Percentiles rank a stretch among this genome's conserved stretches.
These are phyloP conservation scores for Paramecium sexaurelia DNA, from an alignment of 73 alveolate species.

Conservation along the genomic window DNA sequence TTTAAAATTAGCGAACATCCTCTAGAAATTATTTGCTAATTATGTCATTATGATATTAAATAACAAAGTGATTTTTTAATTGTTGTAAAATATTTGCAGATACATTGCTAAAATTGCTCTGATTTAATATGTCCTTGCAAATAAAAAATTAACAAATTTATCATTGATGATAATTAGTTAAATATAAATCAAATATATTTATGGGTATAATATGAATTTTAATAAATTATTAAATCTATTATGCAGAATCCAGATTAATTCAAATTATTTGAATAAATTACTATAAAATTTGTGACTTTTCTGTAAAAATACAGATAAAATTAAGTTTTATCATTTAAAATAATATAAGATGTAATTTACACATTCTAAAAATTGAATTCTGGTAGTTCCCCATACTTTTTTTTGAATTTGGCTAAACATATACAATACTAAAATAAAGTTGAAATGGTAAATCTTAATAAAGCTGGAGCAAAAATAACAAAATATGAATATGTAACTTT, in stretches of 20 bases:
- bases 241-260: neutral
- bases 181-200: neutral
- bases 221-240: neutral
- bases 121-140: neutral
- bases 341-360: neutral
- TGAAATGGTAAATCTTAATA: neutral
- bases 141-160: neutral
- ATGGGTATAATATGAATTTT: constrained; percentile 4
- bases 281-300: neutral
- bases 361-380: neutral
- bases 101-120: neutral
- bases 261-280: neutral
- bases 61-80: neutral
- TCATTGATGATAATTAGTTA: neutral
- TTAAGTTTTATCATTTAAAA: neutral
- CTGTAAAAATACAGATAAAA: neutral
- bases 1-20: neutral
- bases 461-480: neutral
- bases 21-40: neutral
- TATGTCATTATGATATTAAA: neutral
- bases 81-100: neutral
- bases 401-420: neutral
- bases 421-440: neutral
- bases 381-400: neutral
- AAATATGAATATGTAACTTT: neutral